Base-by-base conservation (phyloP, 345 rosid genomes). In the Populus alba region DNA sequence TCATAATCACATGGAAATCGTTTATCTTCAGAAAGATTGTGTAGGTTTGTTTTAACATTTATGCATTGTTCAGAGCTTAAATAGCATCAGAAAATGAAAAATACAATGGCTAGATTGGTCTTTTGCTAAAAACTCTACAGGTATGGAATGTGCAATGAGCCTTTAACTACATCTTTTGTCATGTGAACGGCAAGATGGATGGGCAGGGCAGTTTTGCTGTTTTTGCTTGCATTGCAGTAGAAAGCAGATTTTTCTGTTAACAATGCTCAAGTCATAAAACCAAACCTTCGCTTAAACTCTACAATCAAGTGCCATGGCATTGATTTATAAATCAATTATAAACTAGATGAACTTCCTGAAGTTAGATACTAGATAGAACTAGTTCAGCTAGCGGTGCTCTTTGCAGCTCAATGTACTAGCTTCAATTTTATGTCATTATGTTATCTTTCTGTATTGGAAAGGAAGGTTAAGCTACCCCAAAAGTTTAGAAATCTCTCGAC, bases 241-340 rank as follows among this genome's bases (percentile, higher is more conserved):
- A 59, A 51, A 61, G 33, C 55, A 43, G 55, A 66, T 38, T 62
- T 70, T 41, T 70, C 49, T 7, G 71, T 78, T 49, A 47, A 78
- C 23, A 78, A 78, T 63, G 71, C 65, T 7, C 70, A 23, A 18
- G 39, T 71, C 53, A 65, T 25, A 39, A 20, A 70, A 13, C 71
- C 76, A 29, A 78, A 78, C 51, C 47, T 78, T 25, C 71, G 76
- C 62, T 47, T 66, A 11, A 71, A 71, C n/a, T 70, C 76, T 31
- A 23, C 12, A 51, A 71, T 71, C 25, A 63, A 78, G 71, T 71
- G 80, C 38, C 80, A 71, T 8, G 80, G 80, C 25, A 71, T 78
- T 23, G 75, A 78, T 4, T 61, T 71, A 0, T 53, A 8, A 7
- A 53, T 53, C 23, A 53, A 53, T 7, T 18, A 20, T 53, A 20